Evolutionary conservation across 306 rosid genomes (phyloP).

Genomic region (Leucaena leucocephala): DNA sequence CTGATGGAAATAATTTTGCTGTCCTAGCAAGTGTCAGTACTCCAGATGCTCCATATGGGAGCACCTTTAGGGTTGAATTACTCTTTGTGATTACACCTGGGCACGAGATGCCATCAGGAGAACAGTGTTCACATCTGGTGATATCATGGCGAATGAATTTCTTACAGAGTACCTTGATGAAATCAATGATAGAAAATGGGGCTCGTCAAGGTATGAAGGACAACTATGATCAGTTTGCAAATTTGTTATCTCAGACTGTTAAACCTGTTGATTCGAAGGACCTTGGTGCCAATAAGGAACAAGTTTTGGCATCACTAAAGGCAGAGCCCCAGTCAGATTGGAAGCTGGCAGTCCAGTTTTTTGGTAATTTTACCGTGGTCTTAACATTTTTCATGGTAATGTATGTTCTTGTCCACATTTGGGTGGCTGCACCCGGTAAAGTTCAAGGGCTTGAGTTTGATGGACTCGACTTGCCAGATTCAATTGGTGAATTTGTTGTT

Average conservation of each 20-base stretch:
- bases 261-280: constrained; percentile 73
- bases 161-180: constrained; percentile 93
- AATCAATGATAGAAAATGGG: constrained; percentile 93
- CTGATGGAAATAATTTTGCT: constrained; percentile 84
- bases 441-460: constrained; percentile 92
- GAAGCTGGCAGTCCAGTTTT: constrained; percentile 88
- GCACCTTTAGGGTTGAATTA: constrained; percentile 72
- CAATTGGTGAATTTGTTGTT: constrained; percentile 83
- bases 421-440: constrained; percentile 69
- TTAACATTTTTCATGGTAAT: constrained; percentile 70
- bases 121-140: constrained; percentile 71
- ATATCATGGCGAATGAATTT: constrained; percentile 94
- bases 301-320: constrained; percentile 82
- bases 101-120: constrained; percentile 84
- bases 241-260: constrained; percentile 67
- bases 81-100: constrained; percentile 84
- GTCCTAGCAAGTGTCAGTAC: constrained; percentile 68
- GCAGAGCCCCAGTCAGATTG: constrained; percentile 83
- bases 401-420: constrained; percentile 81
- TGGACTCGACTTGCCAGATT: constrained; percentile 97
- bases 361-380: constrained; percentile 76
- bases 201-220: constrained; percentile 90
- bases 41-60: constrained; percentile 87
- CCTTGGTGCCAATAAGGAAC: constrained; percentile 78
- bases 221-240: constrained; percentile 76